Conservation (phyloP, 2,329 filamentous ascomycete species). For the Ascochyta viciae-villosae region DNA sequence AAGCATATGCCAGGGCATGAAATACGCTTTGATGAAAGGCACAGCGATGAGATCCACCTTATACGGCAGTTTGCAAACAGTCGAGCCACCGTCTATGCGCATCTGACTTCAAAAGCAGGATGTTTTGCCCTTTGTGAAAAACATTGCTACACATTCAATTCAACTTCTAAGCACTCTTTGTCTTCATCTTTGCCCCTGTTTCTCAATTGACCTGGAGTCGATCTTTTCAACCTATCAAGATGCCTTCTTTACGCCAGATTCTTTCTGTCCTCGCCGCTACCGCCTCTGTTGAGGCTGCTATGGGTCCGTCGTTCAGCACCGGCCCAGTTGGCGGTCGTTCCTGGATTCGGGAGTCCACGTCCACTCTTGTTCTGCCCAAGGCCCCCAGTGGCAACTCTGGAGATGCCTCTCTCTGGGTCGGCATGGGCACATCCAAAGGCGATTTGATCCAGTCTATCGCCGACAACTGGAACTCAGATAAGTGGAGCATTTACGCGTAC, state of each 20-base stretch:
- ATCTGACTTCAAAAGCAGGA: background rate
- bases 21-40: constrained; percentile 5
- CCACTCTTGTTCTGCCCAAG: constrained; percentile 54
- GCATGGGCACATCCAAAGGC: constrained; percentile 59
- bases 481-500: constrained; percentile 56
- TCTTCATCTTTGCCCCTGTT: background rate
- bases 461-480: constrained; percentile 26
- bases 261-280: constrained; percentile 19
- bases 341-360: constrained; percentile 55
- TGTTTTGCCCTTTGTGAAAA: background rate
- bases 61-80: background rate
- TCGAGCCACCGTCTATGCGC: background rate
- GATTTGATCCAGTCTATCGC: constrained; percentile 58
- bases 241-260: constrained; percentile 25
- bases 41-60: background rate
- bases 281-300: constrained; percentile 26
- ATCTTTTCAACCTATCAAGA: constrained; percentile 2
- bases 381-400: constrained; percentile 47
- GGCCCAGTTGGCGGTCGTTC: constrained; percentile 52
- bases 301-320: constrained; percentile 43
- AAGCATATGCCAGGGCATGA: background rate
- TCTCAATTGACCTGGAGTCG: background rate
- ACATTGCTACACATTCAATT: background rate
- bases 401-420: constrained; percentile 56
- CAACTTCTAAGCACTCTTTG: background rate